Base-by-base conservation (phyloP, 306 rosid genomes). In the Boehmeria nivea region DNA sequence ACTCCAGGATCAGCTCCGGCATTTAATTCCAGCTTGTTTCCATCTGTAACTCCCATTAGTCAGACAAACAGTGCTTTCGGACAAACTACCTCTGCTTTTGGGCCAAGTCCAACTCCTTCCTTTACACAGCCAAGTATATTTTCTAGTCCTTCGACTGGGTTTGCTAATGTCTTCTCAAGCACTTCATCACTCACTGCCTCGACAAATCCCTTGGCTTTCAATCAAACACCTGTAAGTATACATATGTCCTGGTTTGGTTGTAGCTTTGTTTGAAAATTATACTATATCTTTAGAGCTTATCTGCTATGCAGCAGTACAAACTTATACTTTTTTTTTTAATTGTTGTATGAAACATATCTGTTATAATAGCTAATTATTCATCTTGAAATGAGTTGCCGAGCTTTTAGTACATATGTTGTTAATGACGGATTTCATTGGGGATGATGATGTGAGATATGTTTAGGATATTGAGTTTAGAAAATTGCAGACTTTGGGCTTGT, bases 161-260 rank as follows among this genome's bases (percentile, higher is more conserved):
- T 71, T 66, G 72, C 66, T 45, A 73, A 70, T 65, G 59, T 78
- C 58, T 81, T 83, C 59, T 66, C 83, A 16, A 70, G 71, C 78
- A 69, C 85, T 25, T 46, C 81, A 26, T 40, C 93, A 21, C 78
- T 66, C 61, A 52, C 51, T 28, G 27, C 71, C 45, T 78, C 87
- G 8, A 76, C 78, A 69, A 82, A 67, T 64, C 63, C 57, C 47
- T 24, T 71, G 27, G 76, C 72, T 59, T 84, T 76, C 66, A 74
- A 66, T 73, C 95, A 79, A 77, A 59, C 84, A 51, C 7, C 77
- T 68, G 95, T 85, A 72, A 68, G 89, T 81, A 31, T 21, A n/a
- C n/a, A n/a, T n/a, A n/a, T 13, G 67, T 26, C 6, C 36, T 19
- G 43, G 11, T 5, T 43, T 49, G 38, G n/a, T n/a, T n/a, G n/a